Evolutionary conservation across 352 stramenopile genomes (phyloP), one percentile per base, ranked within the genome.

Genomic region (Phytopythium chamaehyphon): DNA sequence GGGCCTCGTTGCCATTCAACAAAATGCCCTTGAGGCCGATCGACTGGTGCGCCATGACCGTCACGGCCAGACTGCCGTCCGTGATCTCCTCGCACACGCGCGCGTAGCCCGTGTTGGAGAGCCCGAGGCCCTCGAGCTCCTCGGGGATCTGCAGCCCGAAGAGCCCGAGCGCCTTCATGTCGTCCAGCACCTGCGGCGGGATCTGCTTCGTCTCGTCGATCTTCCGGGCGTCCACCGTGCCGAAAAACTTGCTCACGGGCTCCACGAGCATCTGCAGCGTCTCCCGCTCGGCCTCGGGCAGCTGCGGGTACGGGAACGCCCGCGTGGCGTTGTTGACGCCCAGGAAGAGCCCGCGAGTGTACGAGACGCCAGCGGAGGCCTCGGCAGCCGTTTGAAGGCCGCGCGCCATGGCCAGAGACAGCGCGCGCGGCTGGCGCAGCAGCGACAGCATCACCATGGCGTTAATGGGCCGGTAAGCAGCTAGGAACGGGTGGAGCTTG

Each of bases 11-110:
- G 45, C 86, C 86, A 58, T 91, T 91, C 47, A 96, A 82, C 61
- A 96, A 33, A 40, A 96, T 93, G 23, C 86, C 83, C 65, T 94
- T 93, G 36, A 93, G 66, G 6, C 86, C 86, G 23, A 96, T 96
- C 26, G 83, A 93, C 66, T 93, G 83, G 53, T 94, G 83, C 6
- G 86, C 82, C 82, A 95, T 93, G 62, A 95, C 73, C 35, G 82
- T 95, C 35, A 93, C 82, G 2, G 84, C 84, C 33, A 91, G 55
- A 57, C 66, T 84, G 28, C 69, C 78, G 51, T 95, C 84, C 19
- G 77, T 88, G 54, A 93, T 77, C 66, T 95, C 84, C 64, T 95
- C 80, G 48, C 79, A 90, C 40, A 93, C 83, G 33, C 84, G 84
- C 42, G 82, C 82, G 53, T 93, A 95, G 58, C 77, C 80, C 26